Conservation (phyloP, 2,329 filamentous ascomycete genomes). For the Colletotrichum sublineola region DNA sequence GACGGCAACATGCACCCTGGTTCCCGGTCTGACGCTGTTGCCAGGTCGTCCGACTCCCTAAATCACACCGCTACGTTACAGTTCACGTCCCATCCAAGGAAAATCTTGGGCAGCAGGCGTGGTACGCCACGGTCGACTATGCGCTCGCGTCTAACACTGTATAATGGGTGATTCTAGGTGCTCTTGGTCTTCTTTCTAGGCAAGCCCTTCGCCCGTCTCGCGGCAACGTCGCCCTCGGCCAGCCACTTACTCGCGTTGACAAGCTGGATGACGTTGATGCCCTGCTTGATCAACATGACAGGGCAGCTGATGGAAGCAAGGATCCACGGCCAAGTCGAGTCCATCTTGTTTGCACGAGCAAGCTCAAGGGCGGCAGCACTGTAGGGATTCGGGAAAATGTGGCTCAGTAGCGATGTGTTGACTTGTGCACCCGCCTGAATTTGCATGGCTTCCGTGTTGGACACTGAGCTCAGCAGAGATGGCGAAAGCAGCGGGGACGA, state of each 20-base stretch:
- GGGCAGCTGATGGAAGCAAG: slow-evolving; percentile 85
- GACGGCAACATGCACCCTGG: background rate
- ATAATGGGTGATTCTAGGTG: slow-evolving; percentile 8
- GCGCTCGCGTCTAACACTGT: background rate
- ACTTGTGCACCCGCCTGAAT: slow-evolving; percentile 78
- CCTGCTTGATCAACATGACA: slow-evolving; percentile 91
- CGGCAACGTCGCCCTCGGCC: slow-evolving; percentile 86
- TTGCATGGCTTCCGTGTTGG: slow-evolving; percentile 63
- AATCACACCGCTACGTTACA: background rate
- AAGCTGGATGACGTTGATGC: slow-evolving; percentile 94
- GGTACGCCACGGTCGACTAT: background rate
- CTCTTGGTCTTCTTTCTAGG: slow-evolving; percentile 58
- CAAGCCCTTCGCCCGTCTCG: slow-evolving; percentile 68
- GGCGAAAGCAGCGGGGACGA: slow-evolving; percentile 91
- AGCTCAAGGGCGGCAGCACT: slow-evolving; percentile 93
- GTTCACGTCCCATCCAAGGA: background rate
- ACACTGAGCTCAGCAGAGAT: slow-evolving; percentile 77
- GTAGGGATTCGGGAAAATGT: slow-evolving; percentile 89
- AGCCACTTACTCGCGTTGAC: slow-evolving; percentile 93
- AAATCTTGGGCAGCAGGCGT: background rate
- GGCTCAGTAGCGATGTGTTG: slow-evolving; percentile 75
- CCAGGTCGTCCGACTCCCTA: background rate
- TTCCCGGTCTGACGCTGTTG: background rate
- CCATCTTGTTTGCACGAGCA: slow-evolving; percentile 94
- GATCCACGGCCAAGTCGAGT: slow-evolving; percentile 76